Base-by-base conservation (phyloP, 2,329 filamentous ascomycete genomes). In the Claviceps fusiformis region DNA sequence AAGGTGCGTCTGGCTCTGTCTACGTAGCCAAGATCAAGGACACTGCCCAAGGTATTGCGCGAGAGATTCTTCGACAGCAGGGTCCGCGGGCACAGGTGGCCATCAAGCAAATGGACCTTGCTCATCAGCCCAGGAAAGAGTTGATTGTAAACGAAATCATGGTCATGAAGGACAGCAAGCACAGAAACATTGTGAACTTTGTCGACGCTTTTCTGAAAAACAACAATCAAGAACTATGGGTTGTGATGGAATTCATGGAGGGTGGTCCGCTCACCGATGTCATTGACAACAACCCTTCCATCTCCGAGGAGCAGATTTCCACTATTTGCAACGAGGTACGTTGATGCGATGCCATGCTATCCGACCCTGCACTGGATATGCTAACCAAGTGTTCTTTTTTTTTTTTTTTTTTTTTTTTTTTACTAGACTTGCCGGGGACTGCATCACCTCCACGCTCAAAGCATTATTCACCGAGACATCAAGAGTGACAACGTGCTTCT, bases 161-260 rank as follows among this genome's bases (percentile, higher is more conserved):
- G 75, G 93, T 98, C 57, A 98, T 98, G 93, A 96, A 97, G 75
- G 93, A 98, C 73, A 95, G 89, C 76, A 88, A 91, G 68, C 93
- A 98, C 70, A 85, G 87, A 58, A 98, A 98, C 71, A 98, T 98
- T 75, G 93, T 98, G 71, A 98, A 98, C 73, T 98, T 95, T 74
- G 75, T 98, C 39, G 93, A 98, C 63, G 91, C 92, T 3, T 98
- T 97, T 77, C 74, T 98, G 66, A 88, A 93, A 65, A 95, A 96
- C 70, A 92, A 93, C 70, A 90, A 88, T 64, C 82, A 87, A 54
- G 93, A 98, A 70, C 80, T 98, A n/a, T 98, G 93, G 93, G 90
- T 98, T 11, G 92, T 98, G 53, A 95, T 98, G 93, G 93, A 98
- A 74, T 98, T 91, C 66, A 98, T 98, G 93, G 93, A 98, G 73